Evolutionary conservation across 768 basidiomycete species (phyloP).

Genomic region (Lyophyllum decastes): DNA sequence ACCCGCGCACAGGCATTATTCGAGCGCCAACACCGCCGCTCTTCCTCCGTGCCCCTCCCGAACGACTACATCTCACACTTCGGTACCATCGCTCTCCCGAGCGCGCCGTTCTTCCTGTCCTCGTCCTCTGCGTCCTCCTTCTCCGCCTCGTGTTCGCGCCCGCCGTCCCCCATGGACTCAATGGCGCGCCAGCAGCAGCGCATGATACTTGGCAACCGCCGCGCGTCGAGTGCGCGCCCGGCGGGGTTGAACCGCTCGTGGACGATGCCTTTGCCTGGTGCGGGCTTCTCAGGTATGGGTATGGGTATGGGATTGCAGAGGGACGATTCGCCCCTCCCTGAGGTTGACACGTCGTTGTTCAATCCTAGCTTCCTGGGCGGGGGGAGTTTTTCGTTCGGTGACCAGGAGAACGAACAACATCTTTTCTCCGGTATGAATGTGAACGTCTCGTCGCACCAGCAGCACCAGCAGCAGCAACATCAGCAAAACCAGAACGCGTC

Average conservation of each 20-base stretch:
- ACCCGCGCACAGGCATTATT: slow-evolving; percentile 22
- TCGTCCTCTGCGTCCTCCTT: too few species aligned
- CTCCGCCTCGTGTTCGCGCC: slow-evolving; percentile 19
- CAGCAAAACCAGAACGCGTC: slow-evolving; percentile 16
- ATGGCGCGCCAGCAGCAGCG: slow-evolving; percentile 46
- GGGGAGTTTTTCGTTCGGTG: slow-evolving; percentile 2
- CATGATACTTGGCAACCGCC: slow-evolving; percentile 43
- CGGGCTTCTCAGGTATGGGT: too few species aligned
- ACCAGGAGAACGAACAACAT: not conserved
- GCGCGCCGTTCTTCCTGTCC: slow-evolving; percentile 42
- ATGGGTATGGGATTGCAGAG: too few species aligned
- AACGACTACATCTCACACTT: slow-evolving; percentile 31
- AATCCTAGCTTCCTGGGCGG: slow-evolving; percentile 33
- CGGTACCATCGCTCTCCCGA: slow-evolving; percentile 45
- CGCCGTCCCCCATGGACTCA: slow-evolving; percentile 43
- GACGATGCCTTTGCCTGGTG: slow-evolving; percentile 27
- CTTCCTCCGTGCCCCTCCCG: slow-evolving; percentile 66
- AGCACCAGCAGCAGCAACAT: slow-evolving; percentile 7
- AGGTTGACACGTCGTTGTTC: slow-evolving; percentile 48
- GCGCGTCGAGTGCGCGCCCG: slow-evolving; percentile 51
- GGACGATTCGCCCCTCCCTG: slow-evolving; percentile 51
- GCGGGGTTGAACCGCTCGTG: slow-evolving; percentile 34
- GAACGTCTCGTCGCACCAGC: slow-evolving; percentile 17
- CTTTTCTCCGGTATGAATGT: not conserved
- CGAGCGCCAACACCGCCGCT: slow-evolving; percentile 46